A percentile compares a stretch with the other conserved stretches of the same genome.
Evolutionary conservation across 2,329 filamentous ascomycete species (phyloP).

Genomic region (Cadophora luteo-olivacea): DNA sequence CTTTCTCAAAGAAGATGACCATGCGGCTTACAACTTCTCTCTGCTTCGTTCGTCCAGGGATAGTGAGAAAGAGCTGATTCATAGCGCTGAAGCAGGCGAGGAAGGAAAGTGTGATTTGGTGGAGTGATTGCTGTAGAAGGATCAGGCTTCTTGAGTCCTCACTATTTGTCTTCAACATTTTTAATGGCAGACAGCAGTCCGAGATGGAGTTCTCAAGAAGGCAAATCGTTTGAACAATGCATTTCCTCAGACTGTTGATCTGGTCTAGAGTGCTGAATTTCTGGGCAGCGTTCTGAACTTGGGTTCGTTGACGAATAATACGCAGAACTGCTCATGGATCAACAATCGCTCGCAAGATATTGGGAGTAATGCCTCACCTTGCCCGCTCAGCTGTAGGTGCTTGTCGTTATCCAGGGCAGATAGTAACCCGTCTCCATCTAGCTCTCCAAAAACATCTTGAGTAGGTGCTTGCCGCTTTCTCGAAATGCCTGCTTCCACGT

Average conservation of each 20-base stretch:
- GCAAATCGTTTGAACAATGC: slow-evolving; percentile 24
- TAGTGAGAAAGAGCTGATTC: slow-evolving; percentile 35
- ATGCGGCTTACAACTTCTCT: slow-evolving; percentile 32
- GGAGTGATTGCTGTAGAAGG: slow-evolving; percentile 34
- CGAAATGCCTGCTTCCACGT: background rate
- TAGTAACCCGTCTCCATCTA: background rate
- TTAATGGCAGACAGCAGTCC: slow-evolving; percentile 32
- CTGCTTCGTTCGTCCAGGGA: slow-evolving; percentile 33
- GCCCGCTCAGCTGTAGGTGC: slow-evolving; percentile 28
- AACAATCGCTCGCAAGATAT: slow-evolving; percentile 7
- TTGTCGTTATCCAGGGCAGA: slow-evolving; percentile 19
- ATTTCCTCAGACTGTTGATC: slow-evolving; percentile 28
- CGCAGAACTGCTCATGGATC: slow-evolving; percentile 27
- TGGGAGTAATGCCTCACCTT: slow-evolving; percentile 23
- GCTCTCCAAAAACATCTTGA: slow-evolving; percentile 11
- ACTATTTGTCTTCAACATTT: slow-evolving; percentile 21
- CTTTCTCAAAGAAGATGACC: slow-evolving; percentile 34
- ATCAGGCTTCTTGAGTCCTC: slow-evolving; percentile 21
- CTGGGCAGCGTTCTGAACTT: slow-evolving; percentile 19
- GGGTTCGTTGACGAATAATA: slow-evolving; percentile 24
- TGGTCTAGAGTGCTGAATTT: slow-evolving; percentile 28
- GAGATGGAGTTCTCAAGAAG: slow-evolving; percentile 30
- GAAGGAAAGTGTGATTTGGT: slow-evolving; percentile 32
- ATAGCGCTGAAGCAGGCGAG: slow-evolving; percentile 35
- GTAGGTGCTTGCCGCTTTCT: slow-evolving; percentile 22